Evolutionary conservation across 768 basidiomycete species (phyloP).

Genomic region (Suillus subaureus): DNA sequence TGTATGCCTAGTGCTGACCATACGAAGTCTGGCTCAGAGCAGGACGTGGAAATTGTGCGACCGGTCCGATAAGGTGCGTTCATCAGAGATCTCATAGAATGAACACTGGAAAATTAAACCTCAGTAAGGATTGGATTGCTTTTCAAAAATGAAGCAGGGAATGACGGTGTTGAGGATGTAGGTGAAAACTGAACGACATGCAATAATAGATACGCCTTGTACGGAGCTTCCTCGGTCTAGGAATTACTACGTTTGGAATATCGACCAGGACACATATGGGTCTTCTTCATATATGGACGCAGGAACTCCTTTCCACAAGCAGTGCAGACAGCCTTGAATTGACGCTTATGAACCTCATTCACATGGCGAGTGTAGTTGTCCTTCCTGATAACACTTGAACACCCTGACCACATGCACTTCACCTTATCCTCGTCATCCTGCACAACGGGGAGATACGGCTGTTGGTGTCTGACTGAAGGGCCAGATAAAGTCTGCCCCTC

Average conservation of each 20-base stretch:
- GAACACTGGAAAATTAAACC: too few relatives aligned
- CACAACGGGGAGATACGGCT: neutral
- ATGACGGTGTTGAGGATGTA: too few relatives aligned
- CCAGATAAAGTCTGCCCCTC: neutral
- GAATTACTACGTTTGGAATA: neutral
- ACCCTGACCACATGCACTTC: neutral
- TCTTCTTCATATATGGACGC: neutral
- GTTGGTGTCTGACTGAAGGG: neutral
- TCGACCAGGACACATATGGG: neutral
- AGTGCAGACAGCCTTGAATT: neutral
- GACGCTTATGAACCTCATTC: neutral
- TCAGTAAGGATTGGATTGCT: too few relatives aligned
- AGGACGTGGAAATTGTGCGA: too few relatives aligned
- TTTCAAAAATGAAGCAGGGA: too few relatives aligned
- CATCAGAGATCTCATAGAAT: too few relatives aligned
- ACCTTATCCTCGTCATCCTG: neutral
- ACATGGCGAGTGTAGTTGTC: neutral
- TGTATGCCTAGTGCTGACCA: too few relatives aligned
- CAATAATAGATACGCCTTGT: too few relatives aligned
- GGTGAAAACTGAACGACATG: too few relatives aligned
- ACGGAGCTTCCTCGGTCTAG: neutral
- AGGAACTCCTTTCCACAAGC: neutral
- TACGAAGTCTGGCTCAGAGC: too few relatives aligned
- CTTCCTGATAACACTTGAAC: neutral
- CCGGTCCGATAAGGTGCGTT: too few relatives aligned